Percentiles rank a stretch among this genome's conserved stretches.
Conservation (phyloP, 306 rosid species). For the Castanea sativa region DNA sequence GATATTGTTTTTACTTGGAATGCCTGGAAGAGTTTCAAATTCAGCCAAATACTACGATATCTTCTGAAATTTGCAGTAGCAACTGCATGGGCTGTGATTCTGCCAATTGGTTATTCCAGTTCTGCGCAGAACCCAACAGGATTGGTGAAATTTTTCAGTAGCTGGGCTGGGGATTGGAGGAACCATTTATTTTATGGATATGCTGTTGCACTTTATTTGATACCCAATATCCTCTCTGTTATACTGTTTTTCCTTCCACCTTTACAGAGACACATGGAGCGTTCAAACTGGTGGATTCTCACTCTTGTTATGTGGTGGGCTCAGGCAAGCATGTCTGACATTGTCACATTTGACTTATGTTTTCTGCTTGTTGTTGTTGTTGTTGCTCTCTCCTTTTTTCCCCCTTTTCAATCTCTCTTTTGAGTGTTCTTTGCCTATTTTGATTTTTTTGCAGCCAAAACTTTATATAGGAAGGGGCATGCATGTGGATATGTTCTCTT, state of each 20-base stretch:
- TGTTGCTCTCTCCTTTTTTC: background rate
- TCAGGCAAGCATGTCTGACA: conserved; percentile 59
- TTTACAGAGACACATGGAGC: conserved; percentile 69
- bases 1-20: conserved; percentile 78
- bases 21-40: conserved; percentile 90
- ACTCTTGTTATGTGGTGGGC: conserved; percentile 96
- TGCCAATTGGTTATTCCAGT: conserved; percentile 75
- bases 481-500: conserved; percentile 77
- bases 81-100: conserved; percentile 81
- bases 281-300: conserved; percentile 62
- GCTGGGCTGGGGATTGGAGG: conserved; percentile 87
- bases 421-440: conserved; percentile 18
- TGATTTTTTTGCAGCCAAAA: conserved; percentile 73
- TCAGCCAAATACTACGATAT: conserved; percentile 77
- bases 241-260: conserved; percentile 87
- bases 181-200: conserved; percentile 63
- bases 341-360: background rate
- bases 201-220: conserved; percentile 60
- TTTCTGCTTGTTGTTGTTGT: too few species aligned
- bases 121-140: conserved; percentile 78
- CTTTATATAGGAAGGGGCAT: conserved; percentile 88
- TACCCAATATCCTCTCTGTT: conserved; percentile 78
- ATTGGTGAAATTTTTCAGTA: conserved; percentile 66
- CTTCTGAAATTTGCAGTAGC: conserved; percentile 82
- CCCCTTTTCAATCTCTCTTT: conserved; percentile 3